These are phyloP conservation scores for Corymbia calophylla DNA, from an alignment of 441 rosid species.

Conservation along the genomic window DNA sequence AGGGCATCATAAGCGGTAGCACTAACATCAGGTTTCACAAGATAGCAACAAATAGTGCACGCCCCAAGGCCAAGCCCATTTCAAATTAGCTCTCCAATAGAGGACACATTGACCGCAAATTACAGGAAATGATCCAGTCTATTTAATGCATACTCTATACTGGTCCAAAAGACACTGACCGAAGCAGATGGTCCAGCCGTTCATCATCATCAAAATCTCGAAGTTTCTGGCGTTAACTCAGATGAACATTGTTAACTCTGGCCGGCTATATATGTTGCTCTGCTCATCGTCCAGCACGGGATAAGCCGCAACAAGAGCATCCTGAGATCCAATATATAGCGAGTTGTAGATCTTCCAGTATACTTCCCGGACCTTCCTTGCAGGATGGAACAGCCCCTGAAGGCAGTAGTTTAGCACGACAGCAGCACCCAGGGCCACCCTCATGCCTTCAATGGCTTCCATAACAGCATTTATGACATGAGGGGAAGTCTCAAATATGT, in stretches of 20 bases:
- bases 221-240: slow-evolving; percentile 8
- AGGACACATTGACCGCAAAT: not conserved
- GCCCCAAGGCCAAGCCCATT: not conserved
- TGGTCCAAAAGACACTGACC: not conserved
- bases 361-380: slow-evolving; percentile 92
- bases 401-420: slow-evolving; percentile 82
- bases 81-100: not conserved
- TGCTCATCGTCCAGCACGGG: slow-evolving; percentile 75
- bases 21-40: not conserved
- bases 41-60: not conserved
- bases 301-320: slow-evolving; percentile 90
- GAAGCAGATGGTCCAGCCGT: not conserved
- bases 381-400: slow-evolving; percentile 97
- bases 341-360: slow-evolving; percentile 99
- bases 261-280: slow-evolving; percentile 67
- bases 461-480: slow-evolving; percentile 91
- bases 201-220: not conserved
- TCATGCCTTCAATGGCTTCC: slow-evolving; percentile 97
- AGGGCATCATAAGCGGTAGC: not conserved
- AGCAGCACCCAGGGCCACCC: slow-evolving; percentile 90
- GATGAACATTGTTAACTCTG: slow-evolving; percentile 78
- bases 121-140: not conserved
- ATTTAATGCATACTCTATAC: not conserved
- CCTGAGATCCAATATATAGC: slow-evolving; percentile 84
- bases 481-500: slow-evolving; percentile 88